Percentiles rank a stretch among this genome's conserved stretches.
Evolutionary conservation across 2,329 filamentous ascomycete species (phyloP).

Genomic region (Paraphoma sp.): DNA sequence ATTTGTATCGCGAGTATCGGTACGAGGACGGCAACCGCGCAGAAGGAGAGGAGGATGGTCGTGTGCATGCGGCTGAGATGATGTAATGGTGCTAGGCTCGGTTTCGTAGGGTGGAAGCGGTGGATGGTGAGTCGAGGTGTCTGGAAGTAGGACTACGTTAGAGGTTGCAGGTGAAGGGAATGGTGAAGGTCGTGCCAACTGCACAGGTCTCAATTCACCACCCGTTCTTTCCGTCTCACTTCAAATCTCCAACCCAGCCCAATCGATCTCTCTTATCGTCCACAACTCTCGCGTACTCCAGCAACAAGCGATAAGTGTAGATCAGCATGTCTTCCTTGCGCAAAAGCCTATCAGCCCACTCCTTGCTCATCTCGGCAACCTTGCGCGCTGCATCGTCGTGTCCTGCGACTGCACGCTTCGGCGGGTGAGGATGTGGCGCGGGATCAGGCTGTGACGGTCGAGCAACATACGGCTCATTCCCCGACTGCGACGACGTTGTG

Average conservation of each 20-base stretch:
- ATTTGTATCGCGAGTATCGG: slow-evolving; percentile 28
- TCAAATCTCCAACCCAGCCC: slow-evolving; percentile 47
- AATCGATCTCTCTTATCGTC: slow-evolving; percentile 51
- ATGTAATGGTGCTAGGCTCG: no score
- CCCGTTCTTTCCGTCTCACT: slow-evolving; percentile 14
- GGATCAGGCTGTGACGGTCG: neutral
- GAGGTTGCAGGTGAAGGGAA: neutral
- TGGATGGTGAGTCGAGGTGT: no score
- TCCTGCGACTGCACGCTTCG: slow-evolving; percentile 5
- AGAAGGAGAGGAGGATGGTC: slow-evolving; percentile 23
- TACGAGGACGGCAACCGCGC: slow-evolving; percentile 24
- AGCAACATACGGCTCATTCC: neutral
- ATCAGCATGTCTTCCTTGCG: slow-evolving; percentile 76
- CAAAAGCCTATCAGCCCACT: slow-evolving; percentile 73
- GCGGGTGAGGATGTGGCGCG: neutral
- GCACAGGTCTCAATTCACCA: no score
- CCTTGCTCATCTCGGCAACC: slow-evolving; percentile 70
- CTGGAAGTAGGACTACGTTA: no score
- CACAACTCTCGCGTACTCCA: slow-evolving; percentile 53
- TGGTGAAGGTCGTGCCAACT: no score
- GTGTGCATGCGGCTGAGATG: neutral
- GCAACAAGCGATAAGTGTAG: slow-evolving; percentile 67
- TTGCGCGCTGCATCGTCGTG: slow-evolving; percentile 65
- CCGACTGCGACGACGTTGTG: neutral
- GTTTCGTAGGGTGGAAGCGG: no score